Percentiles rank a stretch among this genome's conserved stretches.
Conservation (phyloP, 1,139 yeast genomes). For the Geotrichum candidum region DNA sequence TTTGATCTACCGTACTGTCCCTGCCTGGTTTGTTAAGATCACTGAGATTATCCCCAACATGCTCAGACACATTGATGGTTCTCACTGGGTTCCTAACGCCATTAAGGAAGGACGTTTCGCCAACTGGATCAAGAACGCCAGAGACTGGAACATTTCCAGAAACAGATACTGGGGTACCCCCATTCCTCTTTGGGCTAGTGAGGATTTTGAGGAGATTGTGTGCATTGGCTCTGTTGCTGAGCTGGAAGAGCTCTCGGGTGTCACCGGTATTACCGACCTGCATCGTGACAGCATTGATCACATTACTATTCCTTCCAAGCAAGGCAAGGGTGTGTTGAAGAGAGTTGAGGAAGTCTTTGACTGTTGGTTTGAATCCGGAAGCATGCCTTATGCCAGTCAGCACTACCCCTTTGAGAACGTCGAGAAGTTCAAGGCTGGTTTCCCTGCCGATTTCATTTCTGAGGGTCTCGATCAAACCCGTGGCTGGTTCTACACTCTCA, state of each 20-base stretch:
- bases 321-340: slow-evolving; percentile 79
- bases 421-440: slow-evolving; percentile 60
- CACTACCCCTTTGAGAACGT: slow-evolving; percentile 93
- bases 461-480: slow-evolving; percentile 99
- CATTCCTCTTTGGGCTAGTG: slow-evolving; percentile 94
- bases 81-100: slow-evolving; percentile 90
- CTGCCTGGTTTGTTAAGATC: slow-evolving; percentile 97
- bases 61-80: slow-evolving; percentile 75
- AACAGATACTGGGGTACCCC: slow-evolving; percentile 99
- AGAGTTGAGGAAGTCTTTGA: slow-evolving; percentile 98
- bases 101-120: slow-evolving; percentile 93
- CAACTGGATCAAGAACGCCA: slow-evolving; percentile 96
- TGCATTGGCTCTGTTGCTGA: slow-evolving; percentile 90
- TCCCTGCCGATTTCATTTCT: slow-evolving; percentile 96
- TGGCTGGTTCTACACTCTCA: slow-evolving; percentile 98
- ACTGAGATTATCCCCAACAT: slow-evolving; percentile 81
- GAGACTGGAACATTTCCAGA: slow-evolving; percentile 98
- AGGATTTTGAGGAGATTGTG: slow-evolving; percentile 84
- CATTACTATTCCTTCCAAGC: slow-evolving; percentile 87
- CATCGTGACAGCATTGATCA: slow-evolving; percentile 92
- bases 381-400: slow-evolving; percentile 96
- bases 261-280: slow-evolving; percentile 70
- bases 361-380: slow-evolving; percentile 99
- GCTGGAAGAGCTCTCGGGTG: slow-evolving; percentile 78
- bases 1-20: slow-evolving; percentile 88